phyloP scores from a whole-genome alignment of 2,329 filamentous ascomycete genomes.

The Rasamsonia emersonii region DNA sequence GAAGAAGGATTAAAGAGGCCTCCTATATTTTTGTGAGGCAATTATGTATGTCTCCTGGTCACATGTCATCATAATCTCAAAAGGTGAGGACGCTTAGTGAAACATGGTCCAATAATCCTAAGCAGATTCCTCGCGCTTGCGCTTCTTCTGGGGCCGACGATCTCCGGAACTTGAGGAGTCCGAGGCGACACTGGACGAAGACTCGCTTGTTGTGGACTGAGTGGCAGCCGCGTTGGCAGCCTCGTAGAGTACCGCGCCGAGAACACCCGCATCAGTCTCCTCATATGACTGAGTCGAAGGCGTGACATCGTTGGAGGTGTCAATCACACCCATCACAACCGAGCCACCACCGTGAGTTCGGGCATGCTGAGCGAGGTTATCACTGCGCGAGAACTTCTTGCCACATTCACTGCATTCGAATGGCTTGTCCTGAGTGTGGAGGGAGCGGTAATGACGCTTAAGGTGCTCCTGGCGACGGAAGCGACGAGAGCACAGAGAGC shows the following conservation, averaged over 20 bases:
- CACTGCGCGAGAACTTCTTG: conserved; percentile 97
- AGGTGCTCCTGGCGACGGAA: conserved; percentile 98
- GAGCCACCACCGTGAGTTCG: conserved; percentile 86
- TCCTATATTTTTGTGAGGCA: conserved; percentile 21
- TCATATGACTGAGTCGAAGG: conserved; percentile 36
- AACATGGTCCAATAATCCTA: no score
- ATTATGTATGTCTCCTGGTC: conserved; percentile 32
- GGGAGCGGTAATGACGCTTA: conserved; percentile 95
- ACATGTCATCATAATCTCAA: conserved; percentile 28
- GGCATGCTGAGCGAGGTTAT: conserved; percentile 94
- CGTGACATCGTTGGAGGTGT: conserved; percentile 51
- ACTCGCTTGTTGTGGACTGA: conserved; percentile 40
- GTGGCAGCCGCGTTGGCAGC: conserved; percentile 65
- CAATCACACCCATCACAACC: conserved; percentile 82
- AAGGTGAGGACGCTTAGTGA: no score
- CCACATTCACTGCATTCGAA: conserved; percentile 97
- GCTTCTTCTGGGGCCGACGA: conserved; percentile 61
- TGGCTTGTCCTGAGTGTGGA: conserved; percentile 97
- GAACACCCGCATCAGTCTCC: conserved; percentile 54
- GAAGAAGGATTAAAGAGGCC: conserved; percentile 17
- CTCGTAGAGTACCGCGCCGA: conserved; percentile 75
- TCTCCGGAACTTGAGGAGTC: conserved; percentile 25
- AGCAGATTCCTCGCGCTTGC: conserved; percentile 59
- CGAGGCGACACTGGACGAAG: conserved; percentile 30
- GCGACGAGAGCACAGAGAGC: conserved; percentile 88